Conservation (phyloP, 352 stramenopile species). For the Phytopythium boreale region DNA sequence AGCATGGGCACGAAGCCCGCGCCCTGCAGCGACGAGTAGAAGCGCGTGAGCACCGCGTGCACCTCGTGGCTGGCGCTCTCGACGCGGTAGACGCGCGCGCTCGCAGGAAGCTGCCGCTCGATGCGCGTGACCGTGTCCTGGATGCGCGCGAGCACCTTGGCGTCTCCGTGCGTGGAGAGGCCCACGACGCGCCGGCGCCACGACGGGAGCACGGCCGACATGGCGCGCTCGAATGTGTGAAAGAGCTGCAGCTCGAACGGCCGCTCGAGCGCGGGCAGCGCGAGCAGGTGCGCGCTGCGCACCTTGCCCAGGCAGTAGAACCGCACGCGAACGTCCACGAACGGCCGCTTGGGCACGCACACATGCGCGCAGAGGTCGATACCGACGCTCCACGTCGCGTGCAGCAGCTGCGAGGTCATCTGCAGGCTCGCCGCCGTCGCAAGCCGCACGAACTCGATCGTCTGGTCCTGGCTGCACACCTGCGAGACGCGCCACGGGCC, state of each 20-base stretch:
- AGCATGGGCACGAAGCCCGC: constrained; percentile 37
- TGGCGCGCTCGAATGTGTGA: constrained; percentile 23
- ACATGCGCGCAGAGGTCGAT: constrained; percentile 32
- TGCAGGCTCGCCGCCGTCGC: constrained; percentile 37
- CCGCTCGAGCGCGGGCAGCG: constrained; percentile 33
- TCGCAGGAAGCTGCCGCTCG: constrained; percentile 18
- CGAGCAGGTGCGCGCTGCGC: constrained; percentile 38
- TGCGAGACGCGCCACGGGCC: constrained; percentile 5
- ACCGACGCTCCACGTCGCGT: constrained; percentile 44
- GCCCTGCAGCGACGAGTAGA: constrained; percentile 39
- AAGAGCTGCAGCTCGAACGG: constrained; percentile 31
- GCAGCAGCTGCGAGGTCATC: constrained; percentile 29
- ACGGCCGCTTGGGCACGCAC: constrained; percentile 24
- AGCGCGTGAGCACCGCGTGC: constrained; percentile 32
- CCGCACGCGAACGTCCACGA: constrained; percentile 43
- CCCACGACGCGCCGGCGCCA: constrained; percentile 37
- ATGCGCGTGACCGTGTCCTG: constrained; percentile 28
- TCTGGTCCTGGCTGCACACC: constrained; percentile 24
- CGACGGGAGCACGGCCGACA: constrained; percentile 32
- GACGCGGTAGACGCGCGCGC: constrained; percentile 26
- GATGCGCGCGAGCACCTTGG: constrained; percentile 23
- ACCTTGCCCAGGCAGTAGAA: constrained; percentile 27
- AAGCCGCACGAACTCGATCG: constrained; percentile 38
- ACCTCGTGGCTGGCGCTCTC: constrained; percentile 30
- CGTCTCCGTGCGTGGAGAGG: constrained; percentile 30